Evolutionary conservation across 805 yeast genomes (phyloP).

Genomic region (Candida verbasci): DNA sequence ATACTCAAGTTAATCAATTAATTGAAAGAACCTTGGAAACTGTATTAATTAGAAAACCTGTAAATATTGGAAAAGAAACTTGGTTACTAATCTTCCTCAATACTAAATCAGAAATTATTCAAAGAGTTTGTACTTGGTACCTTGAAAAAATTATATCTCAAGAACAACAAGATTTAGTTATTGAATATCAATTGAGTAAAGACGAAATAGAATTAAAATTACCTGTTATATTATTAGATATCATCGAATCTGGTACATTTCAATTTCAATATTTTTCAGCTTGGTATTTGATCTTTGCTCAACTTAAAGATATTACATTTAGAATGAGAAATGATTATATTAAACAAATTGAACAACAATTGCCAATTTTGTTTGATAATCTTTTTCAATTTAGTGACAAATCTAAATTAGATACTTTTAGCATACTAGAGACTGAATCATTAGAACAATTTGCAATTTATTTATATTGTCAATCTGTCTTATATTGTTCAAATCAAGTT

Average conservation of each 20-base stretch:
- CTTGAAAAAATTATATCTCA: slow-evolving; percentile 38
- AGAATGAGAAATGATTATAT: slow-evolving; percentile 59
- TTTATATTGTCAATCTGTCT: slow-evolving; percentile 46
- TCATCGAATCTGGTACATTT: slow-evolving; percentile 9
- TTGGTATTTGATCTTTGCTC: slow-evolving; percentile 61
- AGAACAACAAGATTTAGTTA: slow-evolving; percentile 54
- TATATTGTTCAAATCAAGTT: slow-evolving; percentile 50
- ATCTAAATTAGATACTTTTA: slow-evolving; percentile 11
- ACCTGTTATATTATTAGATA: not conserved
- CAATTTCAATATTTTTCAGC: slow-evolving; percentile 51
- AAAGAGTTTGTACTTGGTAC: slow-evolving; percentile 40
- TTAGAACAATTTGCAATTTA: slow-evolving; percentile 35
- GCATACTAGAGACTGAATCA: slow-evolving; percentile 14
- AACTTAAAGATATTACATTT: slow-evolving; percentile 62
- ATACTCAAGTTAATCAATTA: not conserved
- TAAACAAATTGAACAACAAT: slow-evolving; percentile 49
- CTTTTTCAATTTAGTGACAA: slow-evolving; percentile 46
- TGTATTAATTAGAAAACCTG: not conserved
- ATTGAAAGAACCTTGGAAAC: slow-evolving; percentile 1
- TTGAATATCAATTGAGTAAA: slow-evolving; percentile 55
- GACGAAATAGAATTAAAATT: slow-evolving; percentile 6
- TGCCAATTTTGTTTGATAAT: slow-evolving; percentile 48
- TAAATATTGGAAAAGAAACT: slow-evolving; percentile 4
- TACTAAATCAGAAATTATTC: slow-evolving; percentile 17
- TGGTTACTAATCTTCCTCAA: slow-evolving; percentile 3